A percentile compares a stretch with the other conserved stretches of the same genome.
phyloP scores from a whole-genome alignment of 1,284 basidiomycete species.

The Cutaneotrichosporon sp. region DNA sequence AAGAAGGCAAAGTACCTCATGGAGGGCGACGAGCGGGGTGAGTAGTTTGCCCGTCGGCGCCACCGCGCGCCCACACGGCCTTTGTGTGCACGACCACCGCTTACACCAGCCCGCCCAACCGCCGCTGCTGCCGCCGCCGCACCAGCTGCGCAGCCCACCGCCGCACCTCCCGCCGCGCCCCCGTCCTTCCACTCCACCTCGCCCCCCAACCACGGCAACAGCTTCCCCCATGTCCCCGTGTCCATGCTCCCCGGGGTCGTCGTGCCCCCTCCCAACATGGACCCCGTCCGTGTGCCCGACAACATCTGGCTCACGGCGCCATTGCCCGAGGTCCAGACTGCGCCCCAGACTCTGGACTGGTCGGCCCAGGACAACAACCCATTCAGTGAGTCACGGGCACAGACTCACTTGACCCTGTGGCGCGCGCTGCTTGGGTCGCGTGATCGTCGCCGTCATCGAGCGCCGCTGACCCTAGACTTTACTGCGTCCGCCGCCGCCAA shows the following conservation, averaged over 20 bases:
- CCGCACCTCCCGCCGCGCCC: constrained; percentile 6
- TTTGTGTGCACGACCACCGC: neutral
- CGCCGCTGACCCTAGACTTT: constrained; percentile 17
- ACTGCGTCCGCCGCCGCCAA: constrained; percentile 30
- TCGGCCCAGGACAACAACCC: constrained; percentile 20
- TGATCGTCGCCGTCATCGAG: neutral
- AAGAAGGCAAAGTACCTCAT: constrained; percentile 98
- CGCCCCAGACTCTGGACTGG: constrained; percentile 20
- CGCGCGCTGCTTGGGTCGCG: neutral
- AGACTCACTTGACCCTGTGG: neutral
- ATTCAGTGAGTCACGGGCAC: constrained; percentile 21
- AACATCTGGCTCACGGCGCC: constrained; percentile 33
- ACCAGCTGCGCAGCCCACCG: constrained; percentile 3
- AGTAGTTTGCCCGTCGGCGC: constrained; percentile 37
- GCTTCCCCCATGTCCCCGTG: constrained; percentile 21
- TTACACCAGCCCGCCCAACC: neutral
- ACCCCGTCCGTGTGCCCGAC: constrained; percentile 24
- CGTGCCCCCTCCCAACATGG: constrained; percentile 13
- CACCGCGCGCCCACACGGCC: neutral
- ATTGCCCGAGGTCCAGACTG: constrained; percentile 21
- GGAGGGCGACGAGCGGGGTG: constrained; percentile 87
- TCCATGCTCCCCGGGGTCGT: constrained; percentile 19
- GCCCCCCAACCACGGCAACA: constrained; percentile 11
- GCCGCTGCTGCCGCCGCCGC: constrained; percentile 1
- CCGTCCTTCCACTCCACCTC: constrained; percentile 16